Percentiles rank a stretch among this genome's conserved stretches.
phyloP scores from a whole-genome alignment of 1,139 yeast genomes.

The Yamadazyma dushanensis region DNA sequence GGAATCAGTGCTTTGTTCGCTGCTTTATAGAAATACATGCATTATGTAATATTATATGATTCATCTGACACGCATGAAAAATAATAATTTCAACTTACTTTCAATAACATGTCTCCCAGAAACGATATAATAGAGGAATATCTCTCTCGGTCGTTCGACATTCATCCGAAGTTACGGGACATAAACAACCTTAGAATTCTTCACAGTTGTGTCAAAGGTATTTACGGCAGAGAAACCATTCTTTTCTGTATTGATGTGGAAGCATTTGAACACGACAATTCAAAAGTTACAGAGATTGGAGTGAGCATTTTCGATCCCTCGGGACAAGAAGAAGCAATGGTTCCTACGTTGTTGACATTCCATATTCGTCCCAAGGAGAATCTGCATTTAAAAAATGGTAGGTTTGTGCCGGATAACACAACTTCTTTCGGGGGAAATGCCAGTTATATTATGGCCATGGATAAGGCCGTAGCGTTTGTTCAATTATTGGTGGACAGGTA shows the following conservation, averaged over 20 bases:
- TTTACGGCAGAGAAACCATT: constrained; percentile 32
- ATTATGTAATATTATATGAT: not conserved
- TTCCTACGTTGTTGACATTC: constrained; percentile 47
- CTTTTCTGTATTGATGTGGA: constrained; percentile 65
- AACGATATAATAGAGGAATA: constrained; percentile 2
- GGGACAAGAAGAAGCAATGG: constrained; percentile 34
- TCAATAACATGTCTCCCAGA: constrained; percentile 1
- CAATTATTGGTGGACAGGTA: constrained; percentile 45
- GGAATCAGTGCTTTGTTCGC: constrained; percentile 15
- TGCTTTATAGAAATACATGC: constrained; percentile 7
- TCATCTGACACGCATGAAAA: not conserved
- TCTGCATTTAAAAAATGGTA: constrained; percentile 48
- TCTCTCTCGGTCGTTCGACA: constrained; percentile 2
- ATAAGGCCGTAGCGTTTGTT: constrained; percentile 39
- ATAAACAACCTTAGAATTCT: constrained; percentile 15
- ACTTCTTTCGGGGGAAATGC: constrained; percentile 56
- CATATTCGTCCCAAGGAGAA: constrained; percentile 62
- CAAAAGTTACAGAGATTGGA: constrained; percentile 65
- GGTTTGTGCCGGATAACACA: constrained; percentile 63
- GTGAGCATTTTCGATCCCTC: constrained; percentile 65
- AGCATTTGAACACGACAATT: constrained; percentile 54
- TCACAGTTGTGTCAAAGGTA: constrained; percentile 13
- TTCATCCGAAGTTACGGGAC: constrained; percentile 15
- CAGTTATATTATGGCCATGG: constrained; percentile 42
- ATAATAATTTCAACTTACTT: not conserved